phyloP scores from a whole-genome alignment of 2,329 filamentous ascomycete genomes.

The Colletotrichum paranaense region DNA sequence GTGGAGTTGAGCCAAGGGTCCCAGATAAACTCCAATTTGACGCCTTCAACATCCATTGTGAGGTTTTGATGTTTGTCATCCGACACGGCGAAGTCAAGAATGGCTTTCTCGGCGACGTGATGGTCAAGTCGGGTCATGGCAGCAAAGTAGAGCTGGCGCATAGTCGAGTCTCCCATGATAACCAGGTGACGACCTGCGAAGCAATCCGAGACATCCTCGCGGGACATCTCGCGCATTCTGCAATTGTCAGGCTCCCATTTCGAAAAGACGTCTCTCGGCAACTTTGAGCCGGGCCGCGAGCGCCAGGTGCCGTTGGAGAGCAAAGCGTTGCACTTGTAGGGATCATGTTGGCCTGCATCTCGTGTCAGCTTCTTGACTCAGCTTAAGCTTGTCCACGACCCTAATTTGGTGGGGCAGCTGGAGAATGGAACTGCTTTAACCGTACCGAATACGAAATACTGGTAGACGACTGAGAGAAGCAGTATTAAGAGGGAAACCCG shows the following conservation, averaged over 20 bases:
- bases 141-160: slow-evolving; percentile 71
- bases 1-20: slow-evolving; percentile 69
- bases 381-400: neutral
- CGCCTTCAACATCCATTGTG: slow-evolving; percentile 19
- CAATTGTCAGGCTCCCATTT: slow-evolving; percentile 72
- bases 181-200: slow-evolving; percentile 63
- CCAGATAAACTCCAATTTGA: slow-evolving; percentile 58
- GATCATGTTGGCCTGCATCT: slow-evolving; percentile 48
- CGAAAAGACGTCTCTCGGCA: slow-evolving; percentile 45
- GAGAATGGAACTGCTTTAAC: neutral
- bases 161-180: slow-evolving; percentile 70
- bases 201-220: slow-evolving; percentile 63
- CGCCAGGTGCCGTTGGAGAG: slow-evolving; percentile 64
- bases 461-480: slow-evolving; percentile 28
- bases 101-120: slow-evolving; percentile 21
- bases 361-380: slow-evolving; percentile 7
- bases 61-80: slow-evolving; percentile 32
- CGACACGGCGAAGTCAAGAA: slow-evolving; percentile 32
- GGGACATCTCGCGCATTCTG: slow-evolving; percentile 66
- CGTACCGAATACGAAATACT: slow-evolving; percentile 29
- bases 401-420: neutral
- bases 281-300: slow-evolving; percentile 41
- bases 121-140: slow-evolving; percentile 34
- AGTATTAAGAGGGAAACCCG: slow-evolving; percentile 26
- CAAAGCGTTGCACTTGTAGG: slow-evolving; percentile 64